Conservation (phyloP, 352 stramenopile genomes). For the Phytophthora cajani region DNA sequence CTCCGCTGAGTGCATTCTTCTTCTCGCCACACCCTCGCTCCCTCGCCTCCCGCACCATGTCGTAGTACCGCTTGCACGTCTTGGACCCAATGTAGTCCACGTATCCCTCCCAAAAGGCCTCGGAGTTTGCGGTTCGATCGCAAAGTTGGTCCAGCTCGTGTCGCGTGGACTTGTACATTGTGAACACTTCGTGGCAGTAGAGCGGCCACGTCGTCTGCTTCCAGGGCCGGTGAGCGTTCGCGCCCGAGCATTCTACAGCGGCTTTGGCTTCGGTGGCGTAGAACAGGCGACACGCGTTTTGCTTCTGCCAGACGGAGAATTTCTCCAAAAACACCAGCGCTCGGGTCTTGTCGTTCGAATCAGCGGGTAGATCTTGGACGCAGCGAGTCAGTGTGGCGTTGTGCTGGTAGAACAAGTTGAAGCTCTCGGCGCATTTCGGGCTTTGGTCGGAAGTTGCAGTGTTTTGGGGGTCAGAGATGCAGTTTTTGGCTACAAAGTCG, state of each 20-base stretch:
- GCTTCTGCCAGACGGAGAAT: slow-evolving; percentile 59
- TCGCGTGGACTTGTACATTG: slow-evolving; percentile 53
- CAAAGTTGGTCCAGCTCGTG: slow-evolving; percentile 57
- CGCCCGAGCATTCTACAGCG: slow-evolving; percentile 48
- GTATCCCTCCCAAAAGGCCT: slow-evolving; percentile 69
- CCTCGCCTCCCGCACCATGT: slow-evolving; percentile 45
- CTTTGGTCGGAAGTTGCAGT: slow-evolving; percentile 1
- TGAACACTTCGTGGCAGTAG: slow-evolving; percentile 67
- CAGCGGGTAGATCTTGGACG: slow-evolving; percentile 21
- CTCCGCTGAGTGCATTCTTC: neutral
- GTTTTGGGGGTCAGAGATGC: slow-evolving; percentile 16
- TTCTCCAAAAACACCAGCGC: slow-evolving; percentile 43
- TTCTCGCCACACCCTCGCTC: slow-evolving; percentile 34
- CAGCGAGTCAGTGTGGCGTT: slow-evolving; percentile 48
- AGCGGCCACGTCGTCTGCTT: slow-evolving; percentile 53
- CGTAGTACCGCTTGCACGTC: slow-evolving; percentile 72
- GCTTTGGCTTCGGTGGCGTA: slow-evolving; percentile 56
- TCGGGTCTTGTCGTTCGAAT: slow-evolving; percentile 21
- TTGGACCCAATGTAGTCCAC: slow-evolving; percentile 59
- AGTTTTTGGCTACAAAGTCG: slow-evolving; percentile 49
- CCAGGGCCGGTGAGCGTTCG: slow-evolving; percentile 52
- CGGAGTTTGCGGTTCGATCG: slow-evolving; percentile 44
- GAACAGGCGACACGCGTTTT: slow-evolving; percentile 57
- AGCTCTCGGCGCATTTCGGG: slow-evolving; percentile 52
- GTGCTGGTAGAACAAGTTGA: slow-evolving; percentile 58